Evolutionary conservation across 2,329 filamentous ascomycete species (phyloP).

Genomic region (Samsoniella hepiali): DNA sequence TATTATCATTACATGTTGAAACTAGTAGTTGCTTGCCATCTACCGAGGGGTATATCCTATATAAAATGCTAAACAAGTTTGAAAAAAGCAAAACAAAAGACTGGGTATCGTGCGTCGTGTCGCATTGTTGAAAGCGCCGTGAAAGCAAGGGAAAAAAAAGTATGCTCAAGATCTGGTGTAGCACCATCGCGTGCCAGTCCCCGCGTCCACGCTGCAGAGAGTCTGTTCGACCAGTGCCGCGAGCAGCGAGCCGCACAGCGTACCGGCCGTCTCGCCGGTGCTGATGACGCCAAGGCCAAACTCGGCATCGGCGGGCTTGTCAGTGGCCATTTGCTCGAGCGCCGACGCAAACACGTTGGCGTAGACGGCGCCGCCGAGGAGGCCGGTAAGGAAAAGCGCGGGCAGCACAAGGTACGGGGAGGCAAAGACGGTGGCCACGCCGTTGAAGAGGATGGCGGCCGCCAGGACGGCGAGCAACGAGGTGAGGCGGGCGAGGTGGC

Average conservation of each 20-base stretch:
- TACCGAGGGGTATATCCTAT: slow-evolving; percentile 12
- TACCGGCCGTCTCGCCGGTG: slow-evolving; percentile 29
- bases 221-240: slow-evolving; percentile 26
- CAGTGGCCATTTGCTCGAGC: slow-evolving; percentile 23
- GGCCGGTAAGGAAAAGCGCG: slow-evolving; percentile 28
- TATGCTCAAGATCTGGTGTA: slow-evolving; percentile 15
- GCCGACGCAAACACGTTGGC: slow-evolving; percentile 25
- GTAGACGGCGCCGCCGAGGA: slow-evolving; percentile 30
- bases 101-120: neutral
- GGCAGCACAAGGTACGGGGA: slow-evolving; percentile 25
- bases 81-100: neutral
- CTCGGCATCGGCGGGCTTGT: slow-evolving; percentile 25
- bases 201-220: slow-evolving; percentile 23
- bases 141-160: neutral
- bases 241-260: slow-evolving; percentile 27
- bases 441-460: slow-evolving; percentile 23
- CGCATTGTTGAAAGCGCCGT: slow-evolving; percentile 16
- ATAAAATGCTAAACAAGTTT: neutral
- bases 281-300: slow-evolving; percentile 31
- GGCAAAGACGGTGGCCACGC: slow-evolving; percentile 25
- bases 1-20: slow-evolving; percentile 14
- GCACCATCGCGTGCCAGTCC: slow-evolving; percentile 28
- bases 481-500: slow-evolving; percentile 19
- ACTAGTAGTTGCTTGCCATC: neutral
- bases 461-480: slow-evolving; percentile 18